phyloP scores from a whole-genome alignment of 352 stramenopile species.

The Phytophthora citricola region DNA sequence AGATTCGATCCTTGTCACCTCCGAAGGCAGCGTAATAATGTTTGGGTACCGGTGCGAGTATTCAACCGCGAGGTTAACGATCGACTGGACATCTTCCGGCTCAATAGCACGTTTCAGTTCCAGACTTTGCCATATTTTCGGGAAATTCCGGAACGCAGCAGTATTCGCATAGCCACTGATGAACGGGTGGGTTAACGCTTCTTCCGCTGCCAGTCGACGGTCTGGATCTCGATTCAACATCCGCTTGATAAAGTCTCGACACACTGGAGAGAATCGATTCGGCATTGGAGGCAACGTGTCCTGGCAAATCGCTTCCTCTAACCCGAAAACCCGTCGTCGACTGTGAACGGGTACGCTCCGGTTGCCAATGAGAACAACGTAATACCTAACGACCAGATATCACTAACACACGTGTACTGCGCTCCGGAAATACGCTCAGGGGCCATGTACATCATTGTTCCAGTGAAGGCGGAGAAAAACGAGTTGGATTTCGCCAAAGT shows the following conservation, averaged over 20 bases:
- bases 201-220: slow-evolving; percentile 76
- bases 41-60: slow-evolving; percentile 36
- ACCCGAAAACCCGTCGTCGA: slow-evolving; percentile 60
- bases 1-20: slow-evolving; percentile 24
- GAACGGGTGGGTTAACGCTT: slow-evolving; percentile 93
- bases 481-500: slow-evolving; percentile 80
- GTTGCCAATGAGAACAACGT: slow-evolving; percentile 73
- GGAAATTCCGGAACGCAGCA: slow-evolving; percentile 42
- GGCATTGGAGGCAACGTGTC: slow-evolving; percentile 77
- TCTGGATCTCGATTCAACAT: slow-evolving; percentile 91
- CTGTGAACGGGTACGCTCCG: slow-evolving; percentile 69
- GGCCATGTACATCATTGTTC: slow-evolving; percentile 96
- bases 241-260: slow-evolving; percentile 93
- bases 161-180: slow-evolving; percentile 56
- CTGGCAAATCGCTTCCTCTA: slow-evolving; percentile 85
- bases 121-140: slow-evolving; percentile 47
- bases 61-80: slow-evolving; percentile 46
- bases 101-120: slow-evolving; percentile 33
- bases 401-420: slow-evolving; percentile 84
- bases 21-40: slow-evolving; percentile 21
- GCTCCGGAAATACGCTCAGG: slow-evolving; percentile 92
- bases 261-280: slow-evolving; percentile 84
- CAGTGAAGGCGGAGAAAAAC: slow-evolving; percentile 88
- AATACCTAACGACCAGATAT: slow-evolving; percentile 84
- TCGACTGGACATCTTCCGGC: slow-evolving; percentile 30